Conservation (phyloP, 176 grass and related monocot species). For the Themeda triandra region DNA sequence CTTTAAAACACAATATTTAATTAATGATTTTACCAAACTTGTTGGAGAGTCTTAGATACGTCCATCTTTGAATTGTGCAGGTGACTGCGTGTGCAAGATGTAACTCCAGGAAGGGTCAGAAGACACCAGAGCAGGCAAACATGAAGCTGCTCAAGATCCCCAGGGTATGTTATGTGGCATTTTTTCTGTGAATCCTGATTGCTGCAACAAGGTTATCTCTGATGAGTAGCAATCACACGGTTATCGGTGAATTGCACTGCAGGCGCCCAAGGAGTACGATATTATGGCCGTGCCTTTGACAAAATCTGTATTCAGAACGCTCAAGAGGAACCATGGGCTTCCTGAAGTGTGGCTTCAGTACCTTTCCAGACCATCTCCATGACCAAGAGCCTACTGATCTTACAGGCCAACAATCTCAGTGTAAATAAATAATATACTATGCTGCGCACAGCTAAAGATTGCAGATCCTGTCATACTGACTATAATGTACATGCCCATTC, state of each 20-base stretch:
- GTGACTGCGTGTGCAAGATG: constrained; percentile 89
- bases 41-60: background rate
- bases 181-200: background rate
- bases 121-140: constrained; percentile 72
- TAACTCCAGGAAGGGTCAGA: constrained; percentile 89
- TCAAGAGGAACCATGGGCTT: constrained; percentile 66
- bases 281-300: constrained; percentile 77
- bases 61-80: constrained; percentile 22
- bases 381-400: constrained; percentile 3
- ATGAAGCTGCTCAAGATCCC: constrained; percentile 74
- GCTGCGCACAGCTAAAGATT: constrained; percentile 25
- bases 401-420: background rate
- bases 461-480: background rate
- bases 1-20: too few species aligned
- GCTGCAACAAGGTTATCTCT: background rate
- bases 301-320: constrained; percentile 56
- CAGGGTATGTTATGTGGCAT: constrained; percentile 34
- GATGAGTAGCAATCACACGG: background rate
- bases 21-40: too few species aligned
- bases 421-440: constrained; percentile 5
- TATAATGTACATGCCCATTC: background rate
- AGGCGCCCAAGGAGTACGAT: constrained; percentile 81
- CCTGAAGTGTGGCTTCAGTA: constrained; percentile 83
- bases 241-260: constrained; percentile 26
- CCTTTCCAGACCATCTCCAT: constrained; percentile 57